Base-by-base conservation (phyloP, 495 filamentous ascomycete species). In the Podospora australis region DNA sequence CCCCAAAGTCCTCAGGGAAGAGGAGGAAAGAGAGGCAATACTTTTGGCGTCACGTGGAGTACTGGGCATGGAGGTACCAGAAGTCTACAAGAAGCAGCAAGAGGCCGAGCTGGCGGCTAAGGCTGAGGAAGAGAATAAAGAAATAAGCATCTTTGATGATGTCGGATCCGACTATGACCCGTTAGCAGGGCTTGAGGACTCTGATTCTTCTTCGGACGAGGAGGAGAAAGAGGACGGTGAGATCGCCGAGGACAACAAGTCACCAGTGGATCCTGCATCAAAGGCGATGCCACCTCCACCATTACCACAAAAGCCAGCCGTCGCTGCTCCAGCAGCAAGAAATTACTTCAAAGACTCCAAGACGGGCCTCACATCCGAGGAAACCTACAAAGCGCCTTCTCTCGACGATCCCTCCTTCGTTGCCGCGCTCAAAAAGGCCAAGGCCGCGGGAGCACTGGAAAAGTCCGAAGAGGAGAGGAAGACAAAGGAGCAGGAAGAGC, bases 101-200 rank as follows among this genome's bases (percentile, higher is more conserved):
- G 67, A 61, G 13, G 55, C 62, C n/a, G 40, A 54, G 14, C 23
- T 64, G 13, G 57, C 62, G 21, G 40, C 52, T 14, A 24, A 65
- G 9, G 57, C 48, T 4, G 75, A 80, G 13, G 77, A 80, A 34
- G 75, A 74, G 7, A 82, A 86, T 44, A 77, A 75, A 20, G 79
- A 83, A 45, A 60, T 75, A 11, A 78, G 82, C 58, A 98, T 98
- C 19, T 98, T 98, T 59, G 88, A 84, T 39, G 92, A 85, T 25
- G 88, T 80, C 2, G 92, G 86, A 4, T 78, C 78, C 20, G 88
- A 92, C 56, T 98, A 95, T 62, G 78, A 98, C 64, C 94, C 92
- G 4, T 74, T 96, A 28, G 90, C 81, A 1, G 85, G 75, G 16
- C 57, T 94, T 20, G 75, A 77, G 16, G 78, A 78, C 6, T 65